phyloP scores from a whole-genome alignment of 1,139 yeast species.

The Sugiyamaella novakii region DNA sequence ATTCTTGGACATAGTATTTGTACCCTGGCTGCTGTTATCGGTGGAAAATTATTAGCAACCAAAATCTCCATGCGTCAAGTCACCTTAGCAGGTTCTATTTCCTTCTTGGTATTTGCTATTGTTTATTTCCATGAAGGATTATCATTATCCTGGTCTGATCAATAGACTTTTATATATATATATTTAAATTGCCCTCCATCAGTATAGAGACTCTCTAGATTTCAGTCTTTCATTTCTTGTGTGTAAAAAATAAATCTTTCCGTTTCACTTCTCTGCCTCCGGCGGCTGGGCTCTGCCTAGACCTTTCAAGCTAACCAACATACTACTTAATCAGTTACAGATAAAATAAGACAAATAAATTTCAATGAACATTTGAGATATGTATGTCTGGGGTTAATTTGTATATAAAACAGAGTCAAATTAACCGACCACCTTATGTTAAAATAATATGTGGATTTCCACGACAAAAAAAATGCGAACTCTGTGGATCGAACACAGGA shows the following conservation, averaged over 20 bases:
- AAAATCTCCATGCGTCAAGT: constrained; percentile 89
- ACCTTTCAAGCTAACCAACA: constrained; percentile 1
- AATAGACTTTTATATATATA: constrained; percentile 7
- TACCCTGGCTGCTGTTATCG: constrained; percentile 88
- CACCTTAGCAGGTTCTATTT: constrained; percentile 85
- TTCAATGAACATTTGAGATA: too few relatives aligned
- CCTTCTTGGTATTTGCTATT: constrained; percentile 80
- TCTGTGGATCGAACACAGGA: constrained; percentile 35
- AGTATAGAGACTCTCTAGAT: constrained; percentile 3
- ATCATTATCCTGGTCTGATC: constrained; percentile 20
- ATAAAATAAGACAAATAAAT: too few relatives aligned
- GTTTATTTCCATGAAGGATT: constrained; percentile 56
- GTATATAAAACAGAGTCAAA: too few relatives aligned
- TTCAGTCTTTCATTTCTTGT: neutral
- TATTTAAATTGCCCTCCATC: too few relatives aligned
- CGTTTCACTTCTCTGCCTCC: too few relatives aligned
- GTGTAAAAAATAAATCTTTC: neutral
- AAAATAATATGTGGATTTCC: too few relatives aligned
- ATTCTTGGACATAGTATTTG: constrained; percentile 89
- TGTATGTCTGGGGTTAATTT: too few relatives aligned
- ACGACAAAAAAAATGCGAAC: constrained; percentile 27
- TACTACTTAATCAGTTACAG: too few relatives aligned
- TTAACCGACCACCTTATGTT: too few relatives aligned
- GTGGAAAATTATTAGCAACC: constrained; percentile 88
- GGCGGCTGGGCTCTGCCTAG: neutral